Base-by-base conservation (phyloP, 75 land plant genomes). In the Larix kaempferi region DNA sequence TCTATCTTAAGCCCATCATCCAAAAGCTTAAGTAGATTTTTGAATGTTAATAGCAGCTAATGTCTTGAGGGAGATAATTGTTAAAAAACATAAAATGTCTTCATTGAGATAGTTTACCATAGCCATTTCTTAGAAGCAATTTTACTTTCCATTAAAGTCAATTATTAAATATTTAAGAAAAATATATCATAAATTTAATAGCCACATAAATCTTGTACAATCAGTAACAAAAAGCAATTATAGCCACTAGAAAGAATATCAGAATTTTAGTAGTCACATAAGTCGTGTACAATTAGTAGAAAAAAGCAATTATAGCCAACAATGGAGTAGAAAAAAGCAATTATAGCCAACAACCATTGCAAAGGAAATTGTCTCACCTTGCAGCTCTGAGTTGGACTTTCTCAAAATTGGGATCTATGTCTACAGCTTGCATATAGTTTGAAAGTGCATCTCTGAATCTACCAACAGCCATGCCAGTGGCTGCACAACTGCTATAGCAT, bases 401-500 rank as follows among this genome's bases (percentile, higher is more conserved):
- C 19, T 80, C 26, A 64, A 86, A 86, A 26, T 78, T 72, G 17
- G 88, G 88, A 77, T 86, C 88, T 21, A 80, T 80, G 54, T 78
- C 74, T 78, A 86, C 77, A 15, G 87, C 88, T 22, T 78, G 80
- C 86, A 77, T 84, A 64, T 86, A 86, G 74, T 86, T 86, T 52
- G 80, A 82, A 12, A 86, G 61, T 22, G 88, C 86, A 55, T 84
- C 88, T 54, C 88, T 76, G 87, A 84, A 80, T 54, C 88, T 82
- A 21, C 86, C 86, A 55, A 84, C 78, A 23, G 86, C 86, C 88
- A 86, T 86, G 25, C 88, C 69, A 56, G 87, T 84, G 56, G 83
- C 86, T 57, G 83, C 86, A 29, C 88, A 82, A 65, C 84, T 86
- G 59, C 88, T 84, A 29, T 29, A 29, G 33, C 0, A 29, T 0